A percentile compares a stretch with the other conserved stretches of the same genome.
phyloP scores from a whole-genome alignment of 768 basidiomycete species.

The Psilocybe subaeruginosa region DNA sequence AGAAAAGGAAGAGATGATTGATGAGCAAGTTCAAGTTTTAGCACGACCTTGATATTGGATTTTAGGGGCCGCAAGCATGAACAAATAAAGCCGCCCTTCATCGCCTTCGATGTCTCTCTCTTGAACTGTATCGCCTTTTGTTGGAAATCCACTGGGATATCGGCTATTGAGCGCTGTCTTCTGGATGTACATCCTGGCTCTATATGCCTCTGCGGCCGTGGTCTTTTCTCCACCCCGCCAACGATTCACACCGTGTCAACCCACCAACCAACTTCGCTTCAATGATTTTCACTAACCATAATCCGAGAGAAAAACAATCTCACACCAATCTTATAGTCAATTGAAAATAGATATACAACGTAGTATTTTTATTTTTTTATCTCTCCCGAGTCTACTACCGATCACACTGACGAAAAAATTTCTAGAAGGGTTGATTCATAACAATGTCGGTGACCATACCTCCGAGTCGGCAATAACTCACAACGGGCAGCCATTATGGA shows the following conservation, averaged over 20 bases:
- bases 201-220: not conserved
- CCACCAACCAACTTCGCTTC: not conserved
- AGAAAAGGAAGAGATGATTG: conserved; percentile 16
- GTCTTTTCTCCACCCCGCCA: no score
- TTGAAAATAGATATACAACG: not conserved
- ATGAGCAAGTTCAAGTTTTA: conserved; percentile 20
- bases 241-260: no score
- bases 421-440: not conserved
- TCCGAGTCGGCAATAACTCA: not conserved
- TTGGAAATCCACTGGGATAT: not conserved
- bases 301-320: not conserved
- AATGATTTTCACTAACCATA: not conserved
- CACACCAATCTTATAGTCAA: not conserved
- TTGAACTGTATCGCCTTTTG: conserved; percentile 15
- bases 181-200: not conserved
- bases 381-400: not conserved
- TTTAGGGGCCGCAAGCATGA: conserved; percentile 27
- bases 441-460: not conserved
- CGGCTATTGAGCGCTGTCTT: conserved; percentile 7
- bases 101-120: conserved; percentile 13
- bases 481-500: not conserved
- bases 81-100: conserved; percentile 28
- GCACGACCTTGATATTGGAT: conserved; percentile 17
- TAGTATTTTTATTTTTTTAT: not conserved
- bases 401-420: not conserved